These are phyloP conservation scores for Nakazawaea anatomiae DNA, from an alignment of 805 yeast species.

Conservation along the genomic window DNA sequence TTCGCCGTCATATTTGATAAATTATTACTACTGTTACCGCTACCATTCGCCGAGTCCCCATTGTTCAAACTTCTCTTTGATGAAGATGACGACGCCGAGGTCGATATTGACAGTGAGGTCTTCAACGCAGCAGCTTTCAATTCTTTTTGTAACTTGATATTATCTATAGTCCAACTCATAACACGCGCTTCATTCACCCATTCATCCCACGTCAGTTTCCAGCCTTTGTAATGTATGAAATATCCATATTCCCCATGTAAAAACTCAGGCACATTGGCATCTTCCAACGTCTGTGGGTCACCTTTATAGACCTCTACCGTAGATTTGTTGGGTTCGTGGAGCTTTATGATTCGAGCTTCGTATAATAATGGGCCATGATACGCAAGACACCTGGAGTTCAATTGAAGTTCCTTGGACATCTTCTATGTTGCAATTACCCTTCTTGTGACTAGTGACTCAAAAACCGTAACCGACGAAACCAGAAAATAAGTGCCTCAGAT, in stretches of 20 bases:
- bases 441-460: neutral
- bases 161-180: conserved; percentile 63
- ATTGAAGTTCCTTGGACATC: conserved; percentile 7
- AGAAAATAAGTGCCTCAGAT: too few species aligned
- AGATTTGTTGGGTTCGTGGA: conserved; percentile 48
- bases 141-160: conserved; percentile 55
- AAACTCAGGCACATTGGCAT: conserved; percentile 22
- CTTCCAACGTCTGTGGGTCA: conserved; percentile 2
- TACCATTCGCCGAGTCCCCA: neutral
- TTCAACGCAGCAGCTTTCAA: conserved; percentile 43
- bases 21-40: neutral
- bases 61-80: conserved; percentile 1
- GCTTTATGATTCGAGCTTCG: conserved; percentile 74
- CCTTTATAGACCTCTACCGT: conserved; percentile 1
- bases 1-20: neutral
- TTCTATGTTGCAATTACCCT: neutral
- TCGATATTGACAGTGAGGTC: conserved; percentile 14
- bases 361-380: conserved; percentile 88
- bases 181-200: conserved; percentile 79
- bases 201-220: conserved; percentile 96
- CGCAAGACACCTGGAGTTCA: conserved; percentile 50
- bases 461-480: too few species aligned
- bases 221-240: conserved; percentile 86
- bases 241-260: conserved; percentile 34
- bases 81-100: conserved; percentile 9